Evolutionary conservation across 1,284 basidiomycete genomes (phyloP).

Genomic region (Somion occarium): DNA sequence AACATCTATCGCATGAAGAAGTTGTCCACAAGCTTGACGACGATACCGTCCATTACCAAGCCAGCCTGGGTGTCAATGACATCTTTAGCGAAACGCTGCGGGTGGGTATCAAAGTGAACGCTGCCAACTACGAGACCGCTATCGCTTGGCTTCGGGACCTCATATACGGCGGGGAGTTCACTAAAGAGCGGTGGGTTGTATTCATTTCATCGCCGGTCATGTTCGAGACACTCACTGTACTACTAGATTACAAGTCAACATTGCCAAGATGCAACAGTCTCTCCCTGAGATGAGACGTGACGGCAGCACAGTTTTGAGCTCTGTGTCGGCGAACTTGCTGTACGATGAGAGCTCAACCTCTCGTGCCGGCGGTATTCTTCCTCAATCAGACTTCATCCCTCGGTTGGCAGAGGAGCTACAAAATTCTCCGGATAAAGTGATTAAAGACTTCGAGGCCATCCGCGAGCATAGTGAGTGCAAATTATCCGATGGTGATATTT

Average conservation of each 20-base stretch:
- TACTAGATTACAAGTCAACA: conserved; percentile 73
- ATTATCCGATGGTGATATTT: not conserved
- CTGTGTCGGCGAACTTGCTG: conserved; percentile 67
- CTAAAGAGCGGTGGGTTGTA: conserved; percentile 68
- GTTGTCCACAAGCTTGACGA: conserved; percentile 90
- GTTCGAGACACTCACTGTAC: conserved; percentile 1
- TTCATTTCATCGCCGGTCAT: not conserved
- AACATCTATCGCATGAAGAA: conserved; percentile 78
- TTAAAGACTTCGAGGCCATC: conserved; percentile 72
- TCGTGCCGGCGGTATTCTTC: conserved; percentile 67
- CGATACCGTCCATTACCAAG: conserved; percentile 88
- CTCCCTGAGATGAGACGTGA: conserved; percentile 94
- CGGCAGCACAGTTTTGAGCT: conserved; percentile 76
- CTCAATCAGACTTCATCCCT: conserved; percentile 79
- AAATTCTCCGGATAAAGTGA: conserved; percentile 67
- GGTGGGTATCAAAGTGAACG: conserved; percentile 83
- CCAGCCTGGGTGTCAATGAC: conserved; percentile 64
- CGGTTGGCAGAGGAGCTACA: conserved; percentile 71
- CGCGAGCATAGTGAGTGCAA: conserved; percentile 56
- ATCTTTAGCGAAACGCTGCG: conserved; percentile 76
- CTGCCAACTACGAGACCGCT: conserved; percentile 74
- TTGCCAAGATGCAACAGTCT: conserved; percentile 88
- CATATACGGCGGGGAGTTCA: conserved; percentile 79
- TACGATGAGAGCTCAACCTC: conserved; percentile 74
- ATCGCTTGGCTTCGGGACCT: conserved; percentile 89